A percentile compares a stretch with the other conserved stretches of the same genome.
Evolutionary conservation across 2,329 filamentous ascomycete species (phyloP).

Genomic region (Aspergillus ochraceus): DNA sequence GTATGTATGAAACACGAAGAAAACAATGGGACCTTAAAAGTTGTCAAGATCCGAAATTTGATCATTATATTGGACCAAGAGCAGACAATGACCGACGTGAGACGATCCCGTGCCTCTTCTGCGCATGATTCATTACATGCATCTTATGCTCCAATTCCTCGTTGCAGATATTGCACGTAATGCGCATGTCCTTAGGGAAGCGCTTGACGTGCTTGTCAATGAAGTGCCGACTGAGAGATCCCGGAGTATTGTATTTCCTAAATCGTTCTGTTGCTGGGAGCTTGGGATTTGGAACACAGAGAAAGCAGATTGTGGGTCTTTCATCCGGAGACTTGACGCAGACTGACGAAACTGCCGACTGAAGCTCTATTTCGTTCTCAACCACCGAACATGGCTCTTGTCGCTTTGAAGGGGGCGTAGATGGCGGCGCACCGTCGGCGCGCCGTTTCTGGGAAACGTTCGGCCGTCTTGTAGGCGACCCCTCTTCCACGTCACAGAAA

Average conservation of each 20-base stretch:
- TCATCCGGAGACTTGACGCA: conserved; percentile 4
- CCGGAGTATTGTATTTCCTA: conserved; percentile 15
- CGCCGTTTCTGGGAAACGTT: conserved; percentile 12
- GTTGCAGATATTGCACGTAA: conserved; percentile 19
- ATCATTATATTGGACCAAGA: conserved; percentile 10
- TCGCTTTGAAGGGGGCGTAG: conserved; percentile 16
- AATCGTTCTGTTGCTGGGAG: conserved; percentile 15
- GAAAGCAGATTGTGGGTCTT: conserved; percentile 23
- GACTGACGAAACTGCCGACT: conserved; percentile 16
- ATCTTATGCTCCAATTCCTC: conserved; percentile 16
- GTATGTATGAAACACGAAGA: too few relatives aligned
- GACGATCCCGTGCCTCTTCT: conserved; percentile 18
- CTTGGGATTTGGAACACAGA: conserved; percentile 19
- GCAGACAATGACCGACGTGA: conserved; percentile 13
- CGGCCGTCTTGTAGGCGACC: conserved; percentile 19
- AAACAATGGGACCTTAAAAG: too few relatives aligned
- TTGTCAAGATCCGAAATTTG: too few relatives aligned
- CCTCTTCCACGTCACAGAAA: conserved; percentile 28
- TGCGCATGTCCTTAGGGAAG: conserved; percentile 18
- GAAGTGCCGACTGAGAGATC: conserved; percentile 24
- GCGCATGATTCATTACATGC: conserved; percentile 20
- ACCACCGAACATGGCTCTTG: conserved; percentile 7
- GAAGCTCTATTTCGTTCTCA: conserved; percentile 11
- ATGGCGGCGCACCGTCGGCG: conserved; percentile 4
- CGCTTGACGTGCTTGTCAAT: conserved; percentile 20